Percentiles rank a stretch among this genome's conserved stretches.
Conservation (phyloP, 805 yeast genomes). For the Metschnikowia gelsemii region DNA sequence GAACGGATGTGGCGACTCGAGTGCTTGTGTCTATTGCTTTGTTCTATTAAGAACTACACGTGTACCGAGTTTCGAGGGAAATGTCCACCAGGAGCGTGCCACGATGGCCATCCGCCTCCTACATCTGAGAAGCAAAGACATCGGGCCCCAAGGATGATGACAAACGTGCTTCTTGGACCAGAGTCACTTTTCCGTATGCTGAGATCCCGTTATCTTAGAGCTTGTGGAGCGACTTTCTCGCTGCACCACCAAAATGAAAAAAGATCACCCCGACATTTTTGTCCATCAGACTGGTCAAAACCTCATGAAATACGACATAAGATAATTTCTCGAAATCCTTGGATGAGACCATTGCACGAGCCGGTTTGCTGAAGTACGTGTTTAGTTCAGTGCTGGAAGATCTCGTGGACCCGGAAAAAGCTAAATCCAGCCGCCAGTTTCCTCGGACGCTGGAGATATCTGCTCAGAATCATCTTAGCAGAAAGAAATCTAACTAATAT, state of each 20-base stretch:
- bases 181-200: slow-evolving; percentile 50
- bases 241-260: slow-evolving; percentile 55
- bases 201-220: slow-evolving; percentile 39
- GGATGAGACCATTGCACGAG: slow-evolving; percentile 30
- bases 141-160: slow-evolving; percentile 38
- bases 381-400: no score
- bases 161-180: slow-evolving; percentile 40
- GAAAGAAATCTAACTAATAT: no score
- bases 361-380: slow-evolving; percentile 12
- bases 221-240: slow-evolving; percentile 26
- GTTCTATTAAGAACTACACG: slow-evolving; percentile 27
- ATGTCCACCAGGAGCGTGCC: slow-evolving; percentile 42
- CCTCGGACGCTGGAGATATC: no score
- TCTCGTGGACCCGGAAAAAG: no score
- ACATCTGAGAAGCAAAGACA: slow-evolving; percentile 55
- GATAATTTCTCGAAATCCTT: slow-evolving; percentile 27
- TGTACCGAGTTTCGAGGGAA: slow-evolving; percentile 36
- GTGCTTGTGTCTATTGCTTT: slow-evolving; percentile 3
- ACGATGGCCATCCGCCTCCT: slow-evolving; percentile 67
- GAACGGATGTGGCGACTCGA: slow-evolving; percentile 24
- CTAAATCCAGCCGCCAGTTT: no score
- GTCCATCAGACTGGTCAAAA: slow-evolving; percentile 20
- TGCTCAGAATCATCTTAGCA: no score
- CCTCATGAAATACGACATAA: slow-evolving; percentile 17
- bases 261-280: slow-evolving; percentile 46